Percentiles rank a stretch among this genome's conserved stretches.
Conservation (phyloP, 1,139 yeast species). For the Yamadazyma friedrichii region DNA sequence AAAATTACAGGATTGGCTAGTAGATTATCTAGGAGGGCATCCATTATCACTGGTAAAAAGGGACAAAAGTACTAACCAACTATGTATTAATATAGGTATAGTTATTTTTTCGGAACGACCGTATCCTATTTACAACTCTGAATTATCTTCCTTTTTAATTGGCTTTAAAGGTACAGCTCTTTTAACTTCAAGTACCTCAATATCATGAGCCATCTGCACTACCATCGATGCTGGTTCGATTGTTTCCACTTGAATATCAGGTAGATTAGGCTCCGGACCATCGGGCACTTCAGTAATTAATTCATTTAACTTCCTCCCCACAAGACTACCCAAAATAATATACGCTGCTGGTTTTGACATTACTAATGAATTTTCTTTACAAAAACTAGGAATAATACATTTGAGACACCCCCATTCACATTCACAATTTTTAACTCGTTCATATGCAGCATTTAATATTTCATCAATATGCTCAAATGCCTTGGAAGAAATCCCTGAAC, state of each 20-base stretch:
- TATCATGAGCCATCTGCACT: constrained; percentile 47
- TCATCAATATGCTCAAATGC: constrained; percentile 76
- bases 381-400: constrained; percentile 76
- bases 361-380: constrained; percentile 79
- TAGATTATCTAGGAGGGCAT: constrained; percentile 33
- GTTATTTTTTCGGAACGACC: no score
- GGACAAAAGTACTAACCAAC: constrained; percentile 7
- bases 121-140: not conserved
- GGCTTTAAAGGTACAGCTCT: constrained; percentile 10
- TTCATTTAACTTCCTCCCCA: constrained; percentile 45
- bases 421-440: constrained; percentile 60
- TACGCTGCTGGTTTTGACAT: constrained; percentile 84
- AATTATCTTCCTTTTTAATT: constrained; percentile 10
- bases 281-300: constrained; percentile 45
- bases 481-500: constrained; percentile 76
- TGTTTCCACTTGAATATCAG: constrained; percentile 65
- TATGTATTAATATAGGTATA: constrained; percentile 4
- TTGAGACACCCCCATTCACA: constrained; percentile 90
- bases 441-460: constrained; percentile 58
- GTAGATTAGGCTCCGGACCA: constrained; percentile 88
- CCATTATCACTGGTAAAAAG: constrained; percentile 26
- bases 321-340: constrained; percentile 59
- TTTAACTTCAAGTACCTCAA: constrained; percentile 8
- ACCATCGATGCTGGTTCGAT: constrained; percentile 51
- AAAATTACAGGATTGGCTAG: constrained; percentile 24